phyloP scores from a whole-genome alignment of 176 grass and related monocot genomes.

The Tillandsia fasciculata region DNA sequence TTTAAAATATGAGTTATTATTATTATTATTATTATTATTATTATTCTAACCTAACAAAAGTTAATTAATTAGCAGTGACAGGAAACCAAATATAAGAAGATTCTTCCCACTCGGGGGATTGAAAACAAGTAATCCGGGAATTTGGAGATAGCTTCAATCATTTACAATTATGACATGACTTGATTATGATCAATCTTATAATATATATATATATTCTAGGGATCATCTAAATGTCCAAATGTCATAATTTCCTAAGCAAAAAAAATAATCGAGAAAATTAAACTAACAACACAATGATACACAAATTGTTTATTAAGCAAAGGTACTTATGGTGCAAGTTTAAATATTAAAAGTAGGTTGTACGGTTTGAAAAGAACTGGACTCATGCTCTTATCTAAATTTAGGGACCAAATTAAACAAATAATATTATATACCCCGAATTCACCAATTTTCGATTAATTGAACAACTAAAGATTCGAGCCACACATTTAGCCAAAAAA shows the following conservation, averaged over 20 bases:
- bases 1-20: not conserved
- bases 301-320: conserved; percentile 5
- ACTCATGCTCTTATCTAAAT: not conserved
- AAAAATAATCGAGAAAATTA: conserved; percentile 4
- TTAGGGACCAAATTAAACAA: not conserved
- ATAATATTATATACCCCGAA: not conserved
- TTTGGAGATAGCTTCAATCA: not conserved
- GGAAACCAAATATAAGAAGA: not conserved
- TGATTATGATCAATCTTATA: not conserved
- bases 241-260: not conserved
- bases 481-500: too few relatives aligned
- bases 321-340: not conserved
- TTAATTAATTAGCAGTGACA: not conserved
- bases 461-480: too few relatives aligned
- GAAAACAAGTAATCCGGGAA: not conserved
- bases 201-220: not conserved
- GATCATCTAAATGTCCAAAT: not conserved
- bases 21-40: not conserved
- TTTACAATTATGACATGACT: not conserved
- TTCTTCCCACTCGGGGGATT: not conserved
- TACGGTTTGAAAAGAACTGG: not conserved
- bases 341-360: not conserved
- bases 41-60: not conserved
- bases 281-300: not conserved
- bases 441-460: not conserved